Base-by-base conservation (phyloP, 2,329 filamentous ascomycete species). In the Colletotrichum tofieldiae region DNA sequence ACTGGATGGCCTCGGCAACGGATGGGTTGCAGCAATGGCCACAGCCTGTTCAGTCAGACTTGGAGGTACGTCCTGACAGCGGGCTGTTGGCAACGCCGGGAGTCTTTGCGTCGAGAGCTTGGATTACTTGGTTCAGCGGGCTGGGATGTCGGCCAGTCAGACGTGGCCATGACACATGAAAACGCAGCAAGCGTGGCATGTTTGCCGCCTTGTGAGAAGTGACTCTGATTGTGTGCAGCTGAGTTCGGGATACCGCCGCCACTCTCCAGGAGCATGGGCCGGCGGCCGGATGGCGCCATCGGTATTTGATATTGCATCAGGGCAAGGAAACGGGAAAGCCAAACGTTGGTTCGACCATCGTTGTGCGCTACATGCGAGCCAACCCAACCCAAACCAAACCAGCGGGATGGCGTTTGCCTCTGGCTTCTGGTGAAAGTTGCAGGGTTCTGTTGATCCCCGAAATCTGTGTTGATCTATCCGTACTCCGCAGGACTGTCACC, bases 281-380 rank as follows among this genome's bases (percentile, higher is more conserved):
- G 52, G 35, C 5, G 29, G 26, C 14, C 26, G 26, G 52, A 62
- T 62, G 67, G 64, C 68, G 68, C 68, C 64, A 62, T 71, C 65
- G 68, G 68, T 41, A 45, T 62, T 52, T 60, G 20, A 49, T 60
- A 70, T 70, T 70, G 67, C 67, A 70, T 60, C 67, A 70, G 47
- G 43, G 39, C 20, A 14, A 16, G 9, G 20, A 12, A n/a, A 23
- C 11, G 9, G 20, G 7, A n/a, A 49, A 64, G 55, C 32, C 32
- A 16, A 29, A 23, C 12, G n/a, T 32, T 51, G 26, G 32, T 26
- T 43, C 16, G 26, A 41, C 37, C 52, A 41, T 20, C 23, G 12
- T 49, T 6, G 23, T 26, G 23, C 23, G 23, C 12, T 14, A 51
- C 41, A 35, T 8, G 14, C 26, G 37, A 37, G 49, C 39, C 32